phyloP scores from a whole-genome alignment of 371 early-diverging fungal genomes.

The Rhizopus sp. region DNA sequence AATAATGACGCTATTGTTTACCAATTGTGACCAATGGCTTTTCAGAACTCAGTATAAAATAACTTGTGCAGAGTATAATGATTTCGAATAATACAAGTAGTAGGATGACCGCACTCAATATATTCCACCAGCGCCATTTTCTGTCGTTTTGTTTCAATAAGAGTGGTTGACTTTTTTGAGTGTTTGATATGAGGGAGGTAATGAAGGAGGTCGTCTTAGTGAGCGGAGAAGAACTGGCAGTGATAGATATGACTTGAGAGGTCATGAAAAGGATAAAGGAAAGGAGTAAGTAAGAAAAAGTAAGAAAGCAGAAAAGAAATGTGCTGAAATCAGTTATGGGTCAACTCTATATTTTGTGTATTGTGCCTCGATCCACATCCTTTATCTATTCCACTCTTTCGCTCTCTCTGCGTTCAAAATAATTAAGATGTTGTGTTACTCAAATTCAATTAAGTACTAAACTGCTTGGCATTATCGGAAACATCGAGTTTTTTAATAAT shows the following conservation, averaged over 20 bases:
- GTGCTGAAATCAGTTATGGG: too few species aligned
- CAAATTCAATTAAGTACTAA: too few species aligned
- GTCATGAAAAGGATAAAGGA: not conserved
- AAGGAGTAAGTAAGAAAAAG: too few species aligned
- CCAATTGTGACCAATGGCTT: constrained; percentile 54
- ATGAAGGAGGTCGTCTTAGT: not conserved
- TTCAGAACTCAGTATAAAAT: constrained; percentile 38
- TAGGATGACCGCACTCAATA: constrained; percentile 35
- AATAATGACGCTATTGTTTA: constrained; percentile 22
- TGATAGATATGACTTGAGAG: not conserved
- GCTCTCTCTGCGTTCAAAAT: too few species aligned
- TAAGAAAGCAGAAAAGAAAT: too few species aligned
- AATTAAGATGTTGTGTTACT: too few species aligned
- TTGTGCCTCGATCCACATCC: too few species aligned
- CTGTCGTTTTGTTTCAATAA: constrained; percentile 16
- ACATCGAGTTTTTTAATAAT: too few species aligned
- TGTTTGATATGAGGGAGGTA: constrained; percentile 32
- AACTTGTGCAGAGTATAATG: constrained; percentile 38
- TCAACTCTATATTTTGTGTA: too few species aligned
- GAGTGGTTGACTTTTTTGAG: constrained; percentile 15
- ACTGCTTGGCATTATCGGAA: too few species aligned
- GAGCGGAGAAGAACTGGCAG: not conserved
- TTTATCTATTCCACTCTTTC: too few species aligned
- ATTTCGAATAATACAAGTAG: constrained; percentile 44
- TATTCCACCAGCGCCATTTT: constrained; percentile 63